Evolutionary conservation across 768 basidiomycete species (phyloP).

Genomic region (Boletus reticulatus): DNA sequence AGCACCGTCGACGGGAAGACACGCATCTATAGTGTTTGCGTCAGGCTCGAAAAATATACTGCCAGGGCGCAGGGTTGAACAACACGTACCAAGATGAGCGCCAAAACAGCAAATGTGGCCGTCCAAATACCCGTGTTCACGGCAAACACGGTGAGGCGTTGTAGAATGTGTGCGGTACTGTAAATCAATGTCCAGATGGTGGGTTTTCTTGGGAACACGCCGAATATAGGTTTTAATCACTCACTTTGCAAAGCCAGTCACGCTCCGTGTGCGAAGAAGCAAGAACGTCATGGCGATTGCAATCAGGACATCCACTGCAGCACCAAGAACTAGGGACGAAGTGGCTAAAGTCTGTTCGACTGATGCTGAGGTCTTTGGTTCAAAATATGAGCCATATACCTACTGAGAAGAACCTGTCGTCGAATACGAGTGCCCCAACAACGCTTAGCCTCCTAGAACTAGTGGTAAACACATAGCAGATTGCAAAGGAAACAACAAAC

Average conservation of each 20-base stretch:
- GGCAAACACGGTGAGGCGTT: conserved; percentile 8
- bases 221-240: neutral
- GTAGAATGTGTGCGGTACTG: neutral
- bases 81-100: conserved; percentile 6
- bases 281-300: conserved; percentile 11
- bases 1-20: neutral
- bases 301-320: conserved; percentile 10
- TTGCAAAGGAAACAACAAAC: too few relatives aligned
- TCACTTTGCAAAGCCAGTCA: neutral
- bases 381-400: neutral
- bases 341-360: neutral
- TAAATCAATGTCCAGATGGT: neutral
- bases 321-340: neutral
- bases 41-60: too few relatives aligned
- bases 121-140: conserved; percentile 41
- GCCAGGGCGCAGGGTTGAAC: neutral
- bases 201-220: too few relatives aligned
- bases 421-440: too few relatives aligned
- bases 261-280: neutral
- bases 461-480: too few relatives aligned
- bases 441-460: too few relatives aligned
- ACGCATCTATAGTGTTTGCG: neutral
- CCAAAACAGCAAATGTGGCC: conserved; percentile 37
- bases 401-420: too few relatives aligned
- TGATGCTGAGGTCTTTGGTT: neutral